Evolutionary conservation across 345 rosid genomes (phyloP).

Genomic region (Aquilaria malaccensis): DNA sequence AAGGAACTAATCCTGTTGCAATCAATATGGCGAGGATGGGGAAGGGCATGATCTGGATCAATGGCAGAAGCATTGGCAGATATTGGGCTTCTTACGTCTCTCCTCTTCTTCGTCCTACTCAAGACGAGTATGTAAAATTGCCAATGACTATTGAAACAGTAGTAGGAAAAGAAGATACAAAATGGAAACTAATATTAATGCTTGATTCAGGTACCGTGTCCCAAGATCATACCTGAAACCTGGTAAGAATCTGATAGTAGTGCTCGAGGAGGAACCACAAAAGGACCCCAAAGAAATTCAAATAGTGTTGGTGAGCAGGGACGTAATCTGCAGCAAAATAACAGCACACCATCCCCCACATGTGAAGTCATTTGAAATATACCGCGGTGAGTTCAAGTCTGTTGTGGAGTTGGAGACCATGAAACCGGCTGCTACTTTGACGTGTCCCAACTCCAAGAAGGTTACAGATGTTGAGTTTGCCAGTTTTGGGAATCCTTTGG

Average conservation of each 20-base stretch:
- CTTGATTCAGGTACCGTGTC: conserved; percentile 48
- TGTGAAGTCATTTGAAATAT: conserved; percentile 43
- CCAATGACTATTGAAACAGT: background rate
- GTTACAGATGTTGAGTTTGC: conserved; percentile 58
- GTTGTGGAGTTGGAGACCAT: conserved; percentile 19
- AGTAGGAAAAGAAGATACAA: background rate
- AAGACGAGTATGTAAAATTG: conserved; percentile 35
- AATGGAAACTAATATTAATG: no score
- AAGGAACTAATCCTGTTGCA: conserved; percentile 48
- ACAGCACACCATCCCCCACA: conserved; percentile 48
- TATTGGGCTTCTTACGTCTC: conserved; percentile 73
- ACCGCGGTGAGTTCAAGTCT: conserved; percentile 24
- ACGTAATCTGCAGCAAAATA: conserved; percentile 55
- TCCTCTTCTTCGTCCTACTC: conserved; percentile 61
- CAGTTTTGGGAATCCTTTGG: conserved; percentile 62
- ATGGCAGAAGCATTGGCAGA: conserved; percentile 78
- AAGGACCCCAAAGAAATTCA: conserved; percentile 43
- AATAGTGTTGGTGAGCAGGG: conserved; percentile 46
- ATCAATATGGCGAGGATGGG: conserved; percentile 55
- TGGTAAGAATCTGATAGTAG: conserved; percentile 45
- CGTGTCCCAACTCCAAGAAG: conserved; percentile 39
- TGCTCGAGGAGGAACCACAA: conserved; percentile 59
- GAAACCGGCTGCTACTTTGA: conserved; percentile 39
- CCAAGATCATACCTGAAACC: conserved; percentile 69
- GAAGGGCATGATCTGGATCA: conserved; percentile 84